Base-by-base conservation (phyloP, 768 basidiomycete genomes). In the Daedaleopsis nitida region DNA sequence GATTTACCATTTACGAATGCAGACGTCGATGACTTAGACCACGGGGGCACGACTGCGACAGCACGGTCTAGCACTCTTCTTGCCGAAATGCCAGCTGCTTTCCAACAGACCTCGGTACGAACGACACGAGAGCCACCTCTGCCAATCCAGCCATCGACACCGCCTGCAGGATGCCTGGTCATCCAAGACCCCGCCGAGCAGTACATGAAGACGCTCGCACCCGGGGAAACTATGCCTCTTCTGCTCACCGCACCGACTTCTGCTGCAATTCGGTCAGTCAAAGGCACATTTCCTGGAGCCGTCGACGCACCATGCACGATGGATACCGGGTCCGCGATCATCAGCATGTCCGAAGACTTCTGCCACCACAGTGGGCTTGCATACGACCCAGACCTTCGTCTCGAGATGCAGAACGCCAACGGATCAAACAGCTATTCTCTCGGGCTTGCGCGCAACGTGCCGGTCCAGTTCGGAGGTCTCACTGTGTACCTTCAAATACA, bases 311-410 rank as follows among this genome's bases (percentile, higher is more conserved):
- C 66, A 5, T 60, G 58, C 34, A 69, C 69, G 52, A 23, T 65
- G 34, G 70, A 71, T 52, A 63, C 52, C 19, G 68, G 70, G 11
- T 68, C 63, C 3, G 57, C 66, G 7, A 67, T 72, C 23, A 34
- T 68, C n/a, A 54, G 66, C 0, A 71, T 72, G 68, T 68, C 69
- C 0, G 67, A 70, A 38, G 60, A 52, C 0, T 50, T 70, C 13
- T 62, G 58, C 12, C 58, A 64, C 44, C 37, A 32, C 1, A 55
- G 64, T 34, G 62, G 59, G 7, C 58, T 68, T 21, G 49, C 55
- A 3, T 65, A 52, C 55, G 59, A 67, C 52, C 66, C 61, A 1
- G 23, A 17, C 11, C n/a, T 65, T 37, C 13, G 39, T 5, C 51
- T 67, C 0, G n/a, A 56, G 7, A 65, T 67, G 63, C 60, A 63